These are phyloP conservation scores for Ceratocystis papillata DNA, from an alignment of 2,329 filamentous ascomycete genomes.

Conservation along the genomic window DNA sequence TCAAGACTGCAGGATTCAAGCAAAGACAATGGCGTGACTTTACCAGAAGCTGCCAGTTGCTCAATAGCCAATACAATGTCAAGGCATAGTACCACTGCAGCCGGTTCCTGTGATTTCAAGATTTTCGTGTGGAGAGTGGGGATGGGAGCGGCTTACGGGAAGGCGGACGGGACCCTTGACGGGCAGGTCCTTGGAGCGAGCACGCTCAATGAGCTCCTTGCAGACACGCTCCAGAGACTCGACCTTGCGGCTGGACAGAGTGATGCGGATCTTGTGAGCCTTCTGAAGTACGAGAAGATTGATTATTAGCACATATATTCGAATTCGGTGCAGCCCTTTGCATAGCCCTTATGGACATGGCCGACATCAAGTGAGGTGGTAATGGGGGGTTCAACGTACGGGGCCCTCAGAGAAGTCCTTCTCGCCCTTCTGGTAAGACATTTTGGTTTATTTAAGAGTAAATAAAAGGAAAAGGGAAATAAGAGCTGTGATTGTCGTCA, in stretches of 20 bases:
- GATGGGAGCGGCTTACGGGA: constrained; percentile 25
- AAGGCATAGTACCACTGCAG: neutral
- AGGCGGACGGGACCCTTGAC: constrained; percentile 98
- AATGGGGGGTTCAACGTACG: constrained; percentile 41
- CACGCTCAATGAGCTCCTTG: constrained; percentile 94
- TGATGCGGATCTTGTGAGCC: constrained; percentile 98
- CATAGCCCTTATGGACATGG: neutral
- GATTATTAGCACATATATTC: constrained; percentile 19
- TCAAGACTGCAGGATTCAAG: neutral
- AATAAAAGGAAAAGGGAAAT: constrained; percentile 23
- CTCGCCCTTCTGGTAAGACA: constrained; percentile 93
- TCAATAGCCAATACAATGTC: neutral
- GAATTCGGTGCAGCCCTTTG: neutral
- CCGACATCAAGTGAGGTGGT: too few species aligned
- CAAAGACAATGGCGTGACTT: too few species aligned
- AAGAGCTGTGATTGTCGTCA: constrained; percentile 45
- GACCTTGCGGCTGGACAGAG: constrained; percentile 90
- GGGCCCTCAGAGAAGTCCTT: constrained; percentile 87
- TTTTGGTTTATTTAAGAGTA: constrained; percentile 40
- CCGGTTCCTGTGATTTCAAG: neutral
- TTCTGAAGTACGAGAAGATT: constrained; percentile 43
- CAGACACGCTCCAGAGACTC: constrained; percentile 95
- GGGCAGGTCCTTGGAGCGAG: constrained; percentile 94
- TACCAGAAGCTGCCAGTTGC: neutral
- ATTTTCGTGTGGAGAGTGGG: neutral